A percentile compares a stretch with the other conserved stretches of the same genome.
Conservation (phyloP, 345 rosid genomes). For the Acer negundo region DNA sequence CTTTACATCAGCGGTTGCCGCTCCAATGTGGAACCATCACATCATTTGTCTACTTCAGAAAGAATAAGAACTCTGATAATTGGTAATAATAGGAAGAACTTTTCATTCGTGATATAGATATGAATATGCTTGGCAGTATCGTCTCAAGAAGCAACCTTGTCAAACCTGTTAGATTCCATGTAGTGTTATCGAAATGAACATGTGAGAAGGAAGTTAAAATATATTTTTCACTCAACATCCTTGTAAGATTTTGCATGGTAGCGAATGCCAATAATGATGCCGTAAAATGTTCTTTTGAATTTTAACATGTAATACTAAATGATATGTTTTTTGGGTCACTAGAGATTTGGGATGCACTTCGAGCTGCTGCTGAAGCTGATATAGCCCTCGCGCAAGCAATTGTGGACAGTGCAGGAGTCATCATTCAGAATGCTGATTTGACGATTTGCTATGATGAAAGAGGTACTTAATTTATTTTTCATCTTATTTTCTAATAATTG, state of each 20-base stretch:
- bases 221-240: not conserved
- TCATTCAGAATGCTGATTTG: constrained; percentile 76
- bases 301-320: not conserved
- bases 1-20: not conserved
- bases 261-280: not conserved
- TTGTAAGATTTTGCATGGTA: not conserved
- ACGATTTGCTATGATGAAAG: constrained; percentile 87
- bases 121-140: not conserved
- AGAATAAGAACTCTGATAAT: not conserved
- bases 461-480: constrained; percentile 42
- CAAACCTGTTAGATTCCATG: not conserved
- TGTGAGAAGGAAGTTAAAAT: not conserved
- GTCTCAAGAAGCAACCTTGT: not conserved
- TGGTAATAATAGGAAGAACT: not conserved
- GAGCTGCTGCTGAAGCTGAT: constrained; percentile 87
- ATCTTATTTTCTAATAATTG: not conserved
- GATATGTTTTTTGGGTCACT: constrained; percentile 7
- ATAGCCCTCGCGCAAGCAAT: constrained; percentile 71
- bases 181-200: not conserved
- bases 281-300: not conserved
- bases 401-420: constrained; percentile 87
- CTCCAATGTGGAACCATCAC: not conserved
- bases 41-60: not conserved
- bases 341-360: constrained; percentile 98
- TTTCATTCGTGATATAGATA: too few species aligned